Evolutionary conservation across 2,329 filamentous ascomycete genomes (phyloP), one percentile per base, ranked within the genome.

Genomic region (Colletotrichum trifolii): DNA sequence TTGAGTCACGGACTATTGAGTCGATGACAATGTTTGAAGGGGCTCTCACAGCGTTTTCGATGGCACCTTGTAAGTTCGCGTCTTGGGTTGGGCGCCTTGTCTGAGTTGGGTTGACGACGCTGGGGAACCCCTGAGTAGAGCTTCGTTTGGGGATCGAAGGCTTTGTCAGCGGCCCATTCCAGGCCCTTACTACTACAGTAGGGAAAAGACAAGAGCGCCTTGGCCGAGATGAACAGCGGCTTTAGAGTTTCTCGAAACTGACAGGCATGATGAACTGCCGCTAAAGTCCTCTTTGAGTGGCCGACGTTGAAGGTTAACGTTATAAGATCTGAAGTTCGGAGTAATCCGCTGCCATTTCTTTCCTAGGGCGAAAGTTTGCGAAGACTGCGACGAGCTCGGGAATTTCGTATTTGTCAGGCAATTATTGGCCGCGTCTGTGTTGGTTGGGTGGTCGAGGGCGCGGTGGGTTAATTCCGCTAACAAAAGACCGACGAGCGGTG

Each of bases 21-120:
- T 50, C 61, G 57, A 46, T 40, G 50, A 36, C 57, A 46, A 36
- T 61, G 61, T 52, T 54, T 61, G 50, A 50, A 64, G 45, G 62
- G 50, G 50, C 57, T 50, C 50, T 45, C 50, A 33, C 45, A 39
- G 56, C 49, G 56, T 38, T 43, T 43, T 42, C 43, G 54, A 64
- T 60, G 56, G 46, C 45, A 61, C 62, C 39, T 38, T 55, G 62
- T 55, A 46, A 61, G 62, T 65, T 65, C 50, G 45, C 56, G 34
- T 64, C 49, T 49, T 45, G 49, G 15, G 43, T 40, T 61, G 62
- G 57, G 57, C 62, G 56, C 33, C 47, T 43, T 49, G 49, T 54
- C 43, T 50, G 43, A 60, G 61, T 54, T 61, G 57, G 48, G 55
- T 42, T 54, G 49, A 50, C 35, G 34, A 61, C 40, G 25, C 50